Base-by-base conservation (phyloP, 1,284 basidiomycete species). In the Phellinidium pouzarii region DNA sequence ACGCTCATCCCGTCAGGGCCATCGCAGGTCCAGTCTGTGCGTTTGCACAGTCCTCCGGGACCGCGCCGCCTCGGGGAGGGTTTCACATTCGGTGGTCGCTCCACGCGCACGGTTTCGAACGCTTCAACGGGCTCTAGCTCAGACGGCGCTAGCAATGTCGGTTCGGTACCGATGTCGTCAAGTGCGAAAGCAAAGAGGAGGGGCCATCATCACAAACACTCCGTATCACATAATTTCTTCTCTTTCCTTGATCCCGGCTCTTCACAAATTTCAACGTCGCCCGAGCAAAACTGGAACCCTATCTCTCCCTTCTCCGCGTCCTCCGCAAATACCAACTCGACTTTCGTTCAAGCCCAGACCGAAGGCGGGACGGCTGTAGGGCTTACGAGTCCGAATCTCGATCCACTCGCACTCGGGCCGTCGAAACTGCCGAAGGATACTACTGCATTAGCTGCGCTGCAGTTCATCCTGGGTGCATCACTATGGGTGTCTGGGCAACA, bases 401-500 rank as follows among this genome's bases (percentile, higher is more conserved):
- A 50, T 23, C 49, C 44, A 17, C 45, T 42, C 22, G 25, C 41
- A 34, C 22, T 29, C 17, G 31, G 43, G 11, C 53, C 49, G 23
- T 14, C 26, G 27, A 37, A 42, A 2, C 27, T 55, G 14, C 46
- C 46, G n/a, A 50, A 47, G 36, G 48, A 50, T 42, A 42, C 31
- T 3, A 34, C 51, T 23, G 48, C 48, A 1, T 20, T 57, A n/a
- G 64, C 69, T 2, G 53, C 61, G 0, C 62, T 58, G 20, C 80
- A 85, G 59, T 84, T 86, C 53, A 56, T 74, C 1, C 68, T 88
- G 1, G 87, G 86, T 0, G 80, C 80, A 1, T 78, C 75, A 61
- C 59, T 98, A 8, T 99, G 95, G 95, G 83, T 95, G 2, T 75
- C 78, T n/a, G 94, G 94, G 1, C 95, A 98, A 66, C 84, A 88